phyloP scores from a whole-genome alignment of 164 flowering plant genomes.

The Euptelea pleiosperma region DNA sequence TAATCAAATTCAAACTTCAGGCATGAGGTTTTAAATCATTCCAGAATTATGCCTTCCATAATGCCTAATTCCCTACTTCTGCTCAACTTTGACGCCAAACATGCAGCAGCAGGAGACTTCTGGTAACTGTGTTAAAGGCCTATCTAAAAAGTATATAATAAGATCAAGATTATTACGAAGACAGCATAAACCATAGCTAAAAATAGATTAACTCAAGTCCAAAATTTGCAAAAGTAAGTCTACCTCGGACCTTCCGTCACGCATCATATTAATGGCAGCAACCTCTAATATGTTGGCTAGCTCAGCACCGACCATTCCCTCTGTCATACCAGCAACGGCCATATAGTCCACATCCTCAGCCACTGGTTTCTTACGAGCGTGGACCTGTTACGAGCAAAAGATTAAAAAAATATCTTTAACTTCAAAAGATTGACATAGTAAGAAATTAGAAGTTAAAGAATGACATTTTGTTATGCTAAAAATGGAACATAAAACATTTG shows the following conservation, averaged over 20 bases:
- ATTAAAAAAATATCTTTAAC: not conserved
- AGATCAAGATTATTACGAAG: no score
- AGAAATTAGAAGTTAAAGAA: not conserved
- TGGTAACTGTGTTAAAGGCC: no score
- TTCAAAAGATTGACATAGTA: not conserved
- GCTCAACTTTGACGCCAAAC: not conserved
- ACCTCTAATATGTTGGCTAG: constrained; percentile 91
- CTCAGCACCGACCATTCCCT: constrained; percentile 99
- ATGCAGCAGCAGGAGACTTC: not conserved
- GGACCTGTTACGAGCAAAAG: constrained; percentile 52
- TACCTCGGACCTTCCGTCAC: constrained; percentile 93
- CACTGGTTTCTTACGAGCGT: constrained; percentile 96
- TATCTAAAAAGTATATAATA: no score
- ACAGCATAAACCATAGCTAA: not conserved
- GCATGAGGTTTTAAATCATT: not conserved
- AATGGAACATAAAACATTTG: not conserved
- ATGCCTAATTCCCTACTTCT: not conserved
- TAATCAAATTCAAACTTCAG: not conserved
- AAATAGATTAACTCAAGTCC: not conserved
- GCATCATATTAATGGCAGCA: constrained; percentile 92
- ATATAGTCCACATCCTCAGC: constrained; percentile 92
- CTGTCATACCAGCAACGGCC: constrained; percentile 86
- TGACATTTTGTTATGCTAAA: not conserved
- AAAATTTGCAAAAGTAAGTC: not conserved
- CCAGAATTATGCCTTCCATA: not conserved